Conservation (phyloP, 352 stramenopile genomes). For the Lagenidium sp. region DNA sequence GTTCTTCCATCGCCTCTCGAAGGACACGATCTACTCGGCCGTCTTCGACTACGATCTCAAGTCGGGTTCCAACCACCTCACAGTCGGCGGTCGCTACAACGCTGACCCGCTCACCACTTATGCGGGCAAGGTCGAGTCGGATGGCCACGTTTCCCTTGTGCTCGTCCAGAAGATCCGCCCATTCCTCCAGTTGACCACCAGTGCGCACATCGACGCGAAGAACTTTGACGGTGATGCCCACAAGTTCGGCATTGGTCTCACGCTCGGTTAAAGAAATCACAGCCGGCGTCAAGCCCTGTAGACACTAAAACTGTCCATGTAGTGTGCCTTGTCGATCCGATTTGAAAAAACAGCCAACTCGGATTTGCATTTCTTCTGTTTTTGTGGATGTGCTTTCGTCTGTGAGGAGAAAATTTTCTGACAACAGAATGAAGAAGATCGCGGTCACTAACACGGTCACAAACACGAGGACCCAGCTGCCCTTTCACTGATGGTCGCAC, state of each 20-base stretch:
- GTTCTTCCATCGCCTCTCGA: constrained; percentile 78
- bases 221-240: constrained; percentile 87
- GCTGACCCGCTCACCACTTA: constrained; percentile 78
- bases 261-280: constrained; percentile 56
- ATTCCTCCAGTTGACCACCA: constrained; percentile 77
- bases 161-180: constrained; percentile 82
- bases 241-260: constrained; percentile 88
- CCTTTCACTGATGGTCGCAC: too few relatives aligned
- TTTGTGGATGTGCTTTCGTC: neutral
- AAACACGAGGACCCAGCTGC: too few relatives aligned
- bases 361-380: neutral
- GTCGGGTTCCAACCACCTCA: constrained; percentile 74
- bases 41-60: constrained; percentile 87
- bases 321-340: neutral
- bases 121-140: constrained; percentile 80
- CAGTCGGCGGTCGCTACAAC: constrained; percentile 74
- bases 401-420: too few relatives aligned
- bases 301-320: neutral
- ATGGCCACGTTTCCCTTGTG: constrained; percentile 80
- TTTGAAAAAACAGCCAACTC: too few relatives aligned
- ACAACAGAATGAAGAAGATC: too few relatives aligned
- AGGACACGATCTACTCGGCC: constrained; percentile 79
- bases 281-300: constrained; percentile 7
- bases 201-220: constrained; percentile 85
- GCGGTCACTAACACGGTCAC: too few relatives aligned